phyloP scores from a whole-genome alignment of 768 basidiomycete genomes.

The Amyloporia xantha region DNA sequence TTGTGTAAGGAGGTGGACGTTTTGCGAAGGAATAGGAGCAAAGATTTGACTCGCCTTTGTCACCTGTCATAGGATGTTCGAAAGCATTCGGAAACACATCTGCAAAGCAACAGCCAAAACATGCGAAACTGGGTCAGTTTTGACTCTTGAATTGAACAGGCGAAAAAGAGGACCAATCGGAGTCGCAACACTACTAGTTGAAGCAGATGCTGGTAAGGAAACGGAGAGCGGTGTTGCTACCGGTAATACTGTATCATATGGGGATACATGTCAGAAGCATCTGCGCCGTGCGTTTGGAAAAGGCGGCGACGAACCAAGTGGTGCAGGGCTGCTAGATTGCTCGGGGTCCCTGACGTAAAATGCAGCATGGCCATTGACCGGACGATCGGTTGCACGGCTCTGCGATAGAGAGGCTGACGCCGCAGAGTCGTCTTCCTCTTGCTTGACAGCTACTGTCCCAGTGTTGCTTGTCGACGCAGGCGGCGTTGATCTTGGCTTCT shows the following conservation, averaged over 20 bases:
- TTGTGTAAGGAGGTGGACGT: constrained; percentile 4
- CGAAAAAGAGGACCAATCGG: constrained; percentile 28
- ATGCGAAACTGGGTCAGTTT: too few species aligned
- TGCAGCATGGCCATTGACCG: too few species aligned
- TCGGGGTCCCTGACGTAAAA: too few species aligned
- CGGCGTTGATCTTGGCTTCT: constrained; percentile 26
- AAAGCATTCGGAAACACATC: constrained; percentile 5
- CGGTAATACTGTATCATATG: too few species aligned
- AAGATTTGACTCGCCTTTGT: constrained; percentile 30
- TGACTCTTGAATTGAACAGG: background rate
- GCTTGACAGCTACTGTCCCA: constrained; percentile 13
- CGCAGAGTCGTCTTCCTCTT: constrained; percentile 26
- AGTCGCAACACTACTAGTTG: constrained; percentile 18
- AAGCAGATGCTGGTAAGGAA: constrained; percentile 4
- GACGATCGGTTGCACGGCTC: too few species aligned
- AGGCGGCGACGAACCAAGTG: constrained; percentile 4
- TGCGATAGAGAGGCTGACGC: constrained; percentile 7
- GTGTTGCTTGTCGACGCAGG: constrained; percentile 1
- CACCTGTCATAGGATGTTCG: constrained; percentile 19
- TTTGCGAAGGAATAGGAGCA: background rate
- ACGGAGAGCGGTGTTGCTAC: background rate
- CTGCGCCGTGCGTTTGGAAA: too few species aligned
- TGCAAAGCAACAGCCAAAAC: too few species aligned
- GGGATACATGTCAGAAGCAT: too few species aligned
- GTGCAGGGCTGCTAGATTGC: constrained; percentile 5